phyloP scores from a whole-genome alignment of 768 basidiomycete genomes.

The Chalciporus chontae region DNA sequence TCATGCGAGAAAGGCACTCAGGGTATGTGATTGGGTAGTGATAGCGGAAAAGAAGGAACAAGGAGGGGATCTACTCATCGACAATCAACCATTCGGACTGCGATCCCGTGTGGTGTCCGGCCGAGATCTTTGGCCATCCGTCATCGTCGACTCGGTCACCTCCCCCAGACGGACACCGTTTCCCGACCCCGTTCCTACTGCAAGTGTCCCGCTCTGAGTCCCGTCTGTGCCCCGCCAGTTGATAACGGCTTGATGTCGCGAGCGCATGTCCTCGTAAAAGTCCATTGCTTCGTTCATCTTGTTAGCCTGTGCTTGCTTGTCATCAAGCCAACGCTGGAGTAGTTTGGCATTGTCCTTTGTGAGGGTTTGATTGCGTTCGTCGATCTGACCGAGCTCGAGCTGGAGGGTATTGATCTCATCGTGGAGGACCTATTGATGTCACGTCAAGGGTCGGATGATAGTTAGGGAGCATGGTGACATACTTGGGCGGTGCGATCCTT shows the following conservation, averaged over 20 bases:
- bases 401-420: slow-evolving; percentile 93
- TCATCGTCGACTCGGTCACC: slow-evolving; percentile 37
- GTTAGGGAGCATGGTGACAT: slow-evolving; percentile 5
- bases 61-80: slow-evolving; percentile 36
- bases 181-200: slow-evolving; percentile 37
- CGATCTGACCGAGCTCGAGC: slow-evolving; percentile 86
- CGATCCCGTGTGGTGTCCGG: slow-evolving; percentile 66
- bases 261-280: slow-evolving; percentile 85
- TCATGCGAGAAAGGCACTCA: neutral
- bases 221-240: slow-evolving; percentile 50
- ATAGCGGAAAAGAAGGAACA: neutral
- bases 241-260: slow-evolving; percentile 59
- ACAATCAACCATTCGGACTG: slow-evolving; percentile 92
- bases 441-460: slow-evolving; percentile 1
- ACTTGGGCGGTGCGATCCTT: slow-evolving; percentile 90
- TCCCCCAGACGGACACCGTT: slow-evolving; percentile 45
- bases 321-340: slow-evolving; percentile 94
- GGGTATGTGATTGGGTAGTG: slow-evolving; percentile 25
- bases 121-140: slow-evolving; percentile 73
- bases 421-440: slow-evolving; percentile 67
- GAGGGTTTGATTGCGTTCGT: slow-evolving; percentile 82
- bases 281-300: slow-evolving; percentile 93
- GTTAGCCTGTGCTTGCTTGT: slow-evolving; percentile 89
- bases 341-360: slow-evolving; percentile 93
- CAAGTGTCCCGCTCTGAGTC: slow-evolving; percentile 26